Evolutionary conservation across 208 protist genomes (phyloP).

Genomic region (Wallacemonas sp.): DNA sequence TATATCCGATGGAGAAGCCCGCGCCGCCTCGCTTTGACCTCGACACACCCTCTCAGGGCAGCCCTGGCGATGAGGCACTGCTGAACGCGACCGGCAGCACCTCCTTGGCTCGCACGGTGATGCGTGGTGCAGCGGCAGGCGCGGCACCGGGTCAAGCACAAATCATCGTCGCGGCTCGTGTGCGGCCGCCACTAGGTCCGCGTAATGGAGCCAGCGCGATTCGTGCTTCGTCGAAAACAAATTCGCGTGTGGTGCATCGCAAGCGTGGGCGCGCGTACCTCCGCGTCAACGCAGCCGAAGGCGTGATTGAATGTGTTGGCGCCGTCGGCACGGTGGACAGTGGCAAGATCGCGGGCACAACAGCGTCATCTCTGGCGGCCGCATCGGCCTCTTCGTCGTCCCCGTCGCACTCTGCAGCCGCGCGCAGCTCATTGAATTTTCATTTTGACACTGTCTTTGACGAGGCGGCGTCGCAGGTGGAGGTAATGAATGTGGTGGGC

Average conservation of each 20-base stretch:
- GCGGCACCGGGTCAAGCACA: neutral
- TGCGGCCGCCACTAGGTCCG: conserved; percentile 26
- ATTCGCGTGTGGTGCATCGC: too few relatives aligned
- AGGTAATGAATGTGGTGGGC: conserved; percentile 72
- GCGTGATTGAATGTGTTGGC: conserved; percentile 33
- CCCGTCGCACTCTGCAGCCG: neutral
- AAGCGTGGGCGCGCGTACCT: conserved; percentile 21
- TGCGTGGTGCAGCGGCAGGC: neutral
- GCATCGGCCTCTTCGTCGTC: neutral
- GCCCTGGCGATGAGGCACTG: neutral
- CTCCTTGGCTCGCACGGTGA: too few relatives aligned
- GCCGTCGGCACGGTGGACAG: neutral
- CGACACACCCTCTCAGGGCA: too few relatives aligned
- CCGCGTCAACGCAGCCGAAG: conserved; percentile 6
- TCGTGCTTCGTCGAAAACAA: neutral
- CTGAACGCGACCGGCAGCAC: neutral
- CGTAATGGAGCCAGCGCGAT: neutral
- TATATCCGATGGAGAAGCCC: too few relatives aligned
- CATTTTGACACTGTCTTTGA: conserved; percentile 75
- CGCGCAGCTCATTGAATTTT: conserved; percentile 29
- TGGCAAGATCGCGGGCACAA: neutral
- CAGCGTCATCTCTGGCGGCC: neutral
- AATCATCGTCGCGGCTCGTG: conserved; percentile 43
- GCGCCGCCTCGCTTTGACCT: too few relatives aligned
- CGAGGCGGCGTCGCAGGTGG: conserved; percentile 44